Evolutionary conservation across 208 protist species (phyloP).

Genomic region (Herpetomonas samuelpessoai): DNA sequence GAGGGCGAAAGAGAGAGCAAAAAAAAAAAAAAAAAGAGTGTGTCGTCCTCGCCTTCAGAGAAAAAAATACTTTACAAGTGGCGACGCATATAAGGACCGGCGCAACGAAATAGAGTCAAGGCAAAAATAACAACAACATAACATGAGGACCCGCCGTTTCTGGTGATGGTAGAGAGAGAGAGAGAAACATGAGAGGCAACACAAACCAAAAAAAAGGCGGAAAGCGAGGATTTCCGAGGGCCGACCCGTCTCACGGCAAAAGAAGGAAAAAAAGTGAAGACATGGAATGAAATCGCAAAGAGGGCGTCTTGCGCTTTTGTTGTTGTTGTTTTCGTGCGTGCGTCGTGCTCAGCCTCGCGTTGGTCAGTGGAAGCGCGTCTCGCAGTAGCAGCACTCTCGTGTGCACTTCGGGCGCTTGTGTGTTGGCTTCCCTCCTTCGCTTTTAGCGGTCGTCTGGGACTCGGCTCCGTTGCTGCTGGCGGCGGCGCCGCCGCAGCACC

Average conservation of each 20-base stretch:
- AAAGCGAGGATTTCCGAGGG: not conserved
- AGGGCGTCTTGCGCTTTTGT: no score
- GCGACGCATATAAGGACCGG: not conserved
- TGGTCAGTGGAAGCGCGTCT: conserved; percentile 58
- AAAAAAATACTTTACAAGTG: not conserved
- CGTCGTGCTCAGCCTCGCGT: not conserved
- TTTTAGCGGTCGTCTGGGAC: not conserved
- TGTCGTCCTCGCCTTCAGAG: not conserved
- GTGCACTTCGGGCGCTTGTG: conserved; percentile 41
- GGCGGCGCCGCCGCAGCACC: not conserved
- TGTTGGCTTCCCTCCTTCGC: conserved; percentile 1
- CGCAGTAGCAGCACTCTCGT: conserved; percentile 72
- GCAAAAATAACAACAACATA: not conserved
- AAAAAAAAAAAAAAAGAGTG: conserved; percentile 3
- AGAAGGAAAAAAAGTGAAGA: no score
- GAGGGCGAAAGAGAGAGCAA: not conserved
- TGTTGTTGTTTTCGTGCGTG: no score
- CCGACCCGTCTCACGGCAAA: not conserved
- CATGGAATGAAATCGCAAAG: no score
- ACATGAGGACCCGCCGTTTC: no score
- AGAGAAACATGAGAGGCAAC: not conserved
- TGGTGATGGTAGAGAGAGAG: not conserved
- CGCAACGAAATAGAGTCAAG: not conserved
- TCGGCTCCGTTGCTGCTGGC: not conserved
- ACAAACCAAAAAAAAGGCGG: not conserved